phyloP scores from a whole-genome alignment of 345 rosid species.

The Eucalyptus leucophloia region DNA sequence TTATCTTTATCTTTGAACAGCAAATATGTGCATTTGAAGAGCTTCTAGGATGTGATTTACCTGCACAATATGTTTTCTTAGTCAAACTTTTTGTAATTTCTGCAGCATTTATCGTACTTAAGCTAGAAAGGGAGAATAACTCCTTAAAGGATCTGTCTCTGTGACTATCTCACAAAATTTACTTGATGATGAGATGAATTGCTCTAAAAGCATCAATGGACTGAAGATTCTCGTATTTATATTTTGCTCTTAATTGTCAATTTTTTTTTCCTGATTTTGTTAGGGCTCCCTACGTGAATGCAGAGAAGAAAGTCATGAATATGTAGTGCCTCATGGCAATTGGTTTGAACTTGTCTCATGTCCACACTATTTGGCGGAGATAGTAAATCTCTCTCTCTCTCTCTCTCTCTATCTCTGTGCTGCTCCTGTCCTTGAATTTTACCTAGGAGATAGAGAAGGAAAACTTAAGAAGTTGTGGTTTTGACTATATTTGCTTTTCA shows the following conservation, averaged over 20 bases:
- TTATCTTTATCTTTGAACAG: background rate
- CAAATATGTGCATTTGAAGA: background rate
- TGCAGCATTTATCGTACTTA: background rate
- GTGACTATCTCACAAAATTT: background rate
- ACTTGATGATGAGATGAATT: background rate
- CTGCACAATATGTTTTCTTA: constrained; percentile 9
- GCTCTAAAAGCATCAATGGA: background rate
- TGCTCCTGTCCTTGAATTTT: background rate
- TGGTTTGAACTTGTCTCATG: constrained; percentile 77
- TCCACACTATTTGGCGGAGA: constrained; percentile 79
- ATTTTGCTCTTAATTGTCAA: background rate
- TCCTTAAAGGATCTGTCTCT: background rate
- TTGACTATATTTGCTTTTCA: background rate
- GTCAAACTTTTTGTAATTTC: constrained; percentile 34
- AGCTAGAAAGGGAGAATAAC: background rate
- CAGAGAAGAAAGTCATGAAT: constrained; percentile 16
- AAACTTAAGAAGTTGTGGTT: background rate
- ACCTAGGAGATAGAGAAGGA: background rate
- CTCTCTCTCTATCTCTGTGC: background rate
- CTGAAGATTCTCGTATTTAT: background rate
- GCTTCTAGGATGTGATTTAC: background rate
- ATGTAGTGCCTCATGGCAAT: constrained; percentile 57
- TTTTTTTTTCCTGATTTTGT: background rate
- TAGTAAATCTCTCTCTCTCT: constrained; percentile 21
- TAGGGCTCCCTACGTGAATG: constrained; percentile 45